Evolutionary conservation across 805 yeast species (phyloP).

Genomic region (Candida morakotiae): DNA sequence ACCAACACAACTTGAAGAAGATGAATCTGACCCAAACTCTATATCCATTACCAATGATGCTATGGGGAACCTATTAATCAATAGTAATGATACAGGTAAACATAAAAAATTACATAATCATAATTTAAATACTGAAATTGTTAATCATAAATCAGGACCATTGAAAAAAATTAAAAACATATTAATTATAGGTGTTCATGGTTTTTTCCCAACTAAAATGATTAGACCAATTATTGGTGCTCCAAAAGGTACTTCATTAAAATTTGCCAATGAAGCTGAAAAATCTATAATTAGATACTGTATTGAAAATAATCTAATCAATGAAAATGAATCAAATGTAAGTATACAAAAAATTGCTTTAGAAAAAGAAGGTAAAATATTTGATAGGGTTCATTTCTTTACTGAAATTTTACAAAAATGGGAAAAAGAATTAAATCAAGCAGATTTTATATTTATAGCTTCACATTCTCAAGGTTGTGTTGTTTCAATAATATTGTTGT

Average conservation of each 20-base stretch:
- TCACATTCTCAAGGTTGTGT: conserved; percentile 97
- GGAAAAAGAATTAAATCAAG: conserved; percentile 51
- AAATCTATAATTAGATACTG: conserved; percentile 61
- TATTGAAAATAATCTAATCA: conserved; percentile 39
- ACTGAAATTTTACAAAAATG: conserved; percentile 68
- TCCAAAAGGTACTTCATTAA: conserved; percentile 93
- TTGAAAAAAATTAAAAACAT: conserved; percentile 48
- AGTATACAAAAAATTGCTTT: conserved; percentile 86
- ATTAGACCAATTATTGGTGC: conserved; percentile 86
- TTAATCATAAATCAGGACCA: conserved; percentile 24
- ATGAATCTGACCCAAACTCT: conserved; percentile 24
- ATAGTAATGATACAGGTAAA: conserved; percentile 10
- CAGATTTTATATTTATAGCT: conserved; percentile 88
- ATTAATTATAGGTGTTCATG: conserved; percentile 90
- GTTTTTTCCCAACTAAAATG: conserved; percentile 88
- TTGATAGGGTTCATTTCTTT: conserved; percentile 80
- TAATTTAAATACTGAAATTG: conserved; percentile 12
- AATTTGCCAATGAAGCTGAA: conserved; percentile 90
- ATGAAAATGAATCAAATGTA: conserved; percentile 26
- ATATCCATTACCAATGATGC: conserved; percentile 39
- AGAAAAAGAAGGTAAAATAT: conserved; percentile 89
- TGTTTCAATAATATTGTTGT: conserved; percentile 76
- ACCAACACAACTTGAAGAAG: conserved; percentile 23
- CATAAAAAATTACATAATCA: conserved; percentile 11
- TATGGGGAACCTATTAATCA: conserved; percentile 38